Base-by-base conservation (phyloP, 768 basidiomycete genomes). In the Collybia nuda region DNA sequence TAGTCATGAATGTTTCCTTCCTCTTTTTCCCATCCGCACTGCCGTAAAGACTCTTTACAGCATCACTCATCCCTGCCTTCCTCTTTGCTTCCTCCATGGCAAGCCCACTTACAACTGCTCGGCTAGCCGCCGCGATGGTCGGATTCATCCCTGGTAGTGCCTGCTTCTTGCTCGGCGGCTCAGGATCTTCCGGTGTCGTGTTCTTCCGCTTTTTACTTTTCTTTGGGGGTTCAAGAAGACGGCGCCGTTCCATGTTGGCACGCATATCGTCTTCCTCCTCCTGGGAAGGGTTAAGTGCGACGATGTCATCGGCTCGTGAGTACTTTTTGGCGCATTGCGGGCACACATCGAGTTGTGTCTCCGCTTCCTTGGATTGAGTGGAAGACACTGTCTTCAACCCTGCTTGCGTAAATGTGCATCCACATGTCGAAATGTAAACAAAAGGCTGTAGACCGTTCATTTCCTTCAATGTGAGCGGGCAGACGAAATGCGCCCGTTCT, bases 371-470 rank as follows among this genome's bases (percentile, higher is more conserved):
- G 41, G 11, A 59, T 60, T 23, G 52, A 56, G 59, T 61, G 49
- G 21, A 64, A 67, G 28, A 67, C 61, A 93, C 77, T 2, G 86
- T 85, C 50, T 84, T 85, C 37, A 98, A 75, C 2, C 88, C 91
- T 0, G 86, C 86, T 52, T 89, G 88, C 3, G 92, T 88, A 70
- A 98, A 92, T 26, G 93, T 92, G 65, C 93, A 95, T 14, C 94
- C 94, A 60, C 96, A 98, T 0, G 85, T 71, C 12, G 78, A 75
- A 57, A 98, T 67, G 63, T 94, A 96, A 47, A 94, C 85, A 65
- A 98, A 98, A 0, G 93, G 92, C 46, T 88, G 80, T 2, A 67
- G 64, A 12, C 97, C 97, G 58, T 92, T 93, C 93, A 98, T 98
- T 70, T 97, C 96, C 66, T 93, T 92, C 55, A 91, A 72, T 1